Conservation (phyloP, 1,139 yeast genomes). For the Suhomyces wounanorum region DNA sequence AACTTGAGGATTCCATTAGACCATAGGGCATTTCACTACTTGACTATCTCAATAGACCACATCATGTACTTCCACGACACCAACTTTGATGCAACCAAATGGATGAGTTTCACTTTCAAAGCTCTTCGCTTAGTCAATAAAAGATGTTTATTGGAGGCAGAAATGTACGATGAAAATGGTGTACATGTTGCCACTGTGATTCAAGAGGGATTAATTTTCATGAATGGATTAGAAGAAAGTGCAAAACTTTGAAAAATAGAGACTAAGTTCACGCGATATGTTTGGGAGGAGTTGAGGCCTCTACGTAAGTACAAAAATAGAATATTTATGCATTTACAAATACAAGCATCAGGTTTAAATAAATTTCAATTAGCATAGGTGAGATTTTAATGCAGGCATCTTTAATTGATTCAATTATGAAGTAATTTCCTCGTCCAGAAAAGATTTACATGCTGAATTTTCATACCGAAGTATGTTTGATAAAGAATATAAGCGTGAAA, state of each 20-base stretch:
- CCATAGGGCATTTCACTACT: conserved; percentile 28
- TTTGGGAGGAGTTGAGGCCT: no score
- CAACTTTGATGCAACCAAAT: conserved; percentile 53
- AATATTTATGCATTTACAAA: not conserved
- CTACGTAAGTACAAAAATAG: no score
- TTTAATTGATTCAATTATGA: no score
- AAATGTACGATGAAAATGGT: conserved; percentile 54
- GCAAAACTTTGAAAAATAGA: conserved; percentile 17
- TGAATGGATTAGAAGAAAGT: conserved; percentile 22
- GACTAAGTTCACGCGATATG: no score
- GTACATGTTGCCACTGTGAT: conserved; percentile 61
- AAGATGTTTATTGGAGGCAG: conserved; percentile 60
- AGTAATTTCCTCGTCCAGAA: no score
- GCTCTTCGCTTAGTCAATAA: conserved; percentile 56
- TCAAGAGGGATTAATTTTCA: conserved; percentile 62
- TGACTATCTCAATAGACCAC: conserved; percentile 67
- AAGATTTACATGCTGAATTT: no score
- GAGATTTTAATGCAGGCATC: no score
- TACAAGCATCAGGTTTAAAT: not conserved
- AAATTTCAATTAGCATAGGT: no score
- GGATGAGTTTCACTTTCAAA: conserved; percentile 54
- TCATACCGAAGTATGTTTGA: no score
- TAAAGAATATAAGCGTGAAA: no score
- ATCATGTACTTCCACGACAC: conserved; percentile 65
- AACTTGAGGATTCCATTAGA: conserved; percentile 27